A percentile compares a stretch with the other conserved stretches of the same genome.
Conservation (phyloP, 2,329 filamentous ascomycete genomes). For the Tolypocladium endophyticum region DNA sequence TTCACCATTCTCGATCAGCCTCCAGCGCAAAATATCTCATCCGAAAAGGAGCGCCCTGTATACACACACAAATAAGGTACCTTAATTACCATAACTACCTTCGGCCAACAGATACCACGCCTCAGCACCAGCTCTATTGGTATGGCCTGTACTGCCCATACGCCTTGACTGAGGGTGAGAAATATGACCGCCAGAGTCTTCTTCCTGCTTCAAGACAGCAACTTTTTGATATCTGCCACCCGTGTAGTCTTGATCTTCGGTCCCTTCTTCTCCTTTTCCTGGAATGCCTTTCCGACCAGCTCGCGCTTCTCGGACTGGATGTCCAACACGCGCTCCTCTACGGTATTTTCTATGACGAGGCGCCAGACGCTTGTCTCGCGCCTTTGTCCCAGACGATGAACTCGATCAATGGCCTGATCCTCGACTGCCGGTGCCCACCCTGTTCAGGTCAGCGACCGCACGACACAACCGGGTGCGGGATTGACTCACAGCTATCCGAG, state of each 20-base stretch:
- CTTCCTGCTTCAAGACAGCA: slow-evolving; percentile 23
- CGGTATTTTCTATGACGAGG: slow-evolving; percentile 66
- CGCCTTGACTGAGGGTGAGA: background rate
- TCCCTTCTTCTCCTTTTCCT: slow-evolving; percentile 47
- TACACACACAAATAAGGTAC: background rate
- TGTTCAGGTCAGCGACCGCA: slow-evolving; percentile 7
- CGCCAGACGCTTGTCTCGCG: slow-evolving; percentile 70
- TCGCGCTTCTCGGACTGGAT: slow-evolving; percentile 72
- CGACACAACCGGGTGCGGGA: background rate
- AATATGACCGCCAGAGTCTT: background rate
- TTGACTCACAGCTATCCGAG: slow-evolving; percentile 55
- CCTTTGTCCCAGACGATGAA: slow-evolving; percentile 77
- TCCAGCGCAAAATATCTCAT: background rate
- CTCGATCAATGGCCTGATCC: slow-evolving; percentile 81
- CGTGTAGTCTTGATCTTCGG: slow-evolving; percentile 47
- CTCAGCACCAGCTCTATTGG: background rate
- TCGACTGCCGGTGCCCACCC: slow-evolving; percentile 91
- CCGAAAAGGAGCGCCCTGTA: background rate
- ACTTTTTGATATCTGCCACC: slow-evolving; percentile 42
- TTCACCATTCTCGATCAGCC: background rate
- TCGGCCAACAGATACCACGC: background rate
- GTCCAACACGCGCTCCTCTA: slow-evolving; percentile 71
- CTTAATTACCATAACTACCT: no score
- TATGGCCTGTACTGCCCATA: background rate
- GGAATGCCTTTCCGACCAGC: slow-evolving; percentile 68